Conservation (phyloP, 306 rosid genomes). For the Ziziphus jujuba region DNA sequence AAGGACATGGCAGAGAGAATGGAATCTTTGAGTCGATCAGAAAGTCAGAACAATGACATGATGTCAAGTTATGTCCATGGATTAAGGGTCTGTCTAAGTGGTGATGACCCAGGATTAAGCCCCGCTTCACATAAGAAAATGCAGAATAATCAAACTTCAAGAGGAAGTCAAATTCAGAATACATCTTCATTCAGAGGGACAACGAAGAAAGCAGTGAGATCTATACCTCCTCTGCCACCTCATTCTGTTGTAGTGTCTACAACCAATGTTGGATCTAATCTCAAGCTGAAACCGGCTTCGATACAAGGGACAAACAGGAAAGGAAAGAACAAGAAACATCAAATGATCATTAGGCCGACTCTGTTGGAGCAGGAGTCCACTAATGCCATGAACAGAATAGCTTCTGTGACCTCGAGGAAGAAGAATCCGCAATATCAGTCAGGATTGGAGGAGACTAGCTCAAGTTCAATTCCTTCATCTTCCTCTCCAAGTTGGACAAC, state of each 20-base stretch:
- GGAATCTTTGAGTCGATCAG: conserved; percentile 30
- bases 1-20: conserved; percentile 17
- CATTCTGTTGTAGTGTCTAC: conserved; percentile 4
- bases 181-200: conserved; percentile 11
- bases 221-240: conserved; percentile 14
- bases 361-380: conserved; percentile 33
- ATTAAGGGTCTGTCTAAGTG: conserved; percentile 45
- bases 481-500: conserved; percentile 36
- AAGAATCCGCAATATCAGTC: conserved; percentile 3
- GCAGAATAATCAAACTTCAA: conserved; percentile 13
- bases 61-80: conserved; percentile 44
- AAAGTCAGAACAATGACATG: conserved; percentile 13
- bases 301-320: neutral
- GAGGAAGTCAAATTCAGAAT: conserved; percentile 17
- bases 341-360: conserved; percentile 41
- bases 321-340: conserved; percentile 21
- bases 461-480: conserved; percentile 25
- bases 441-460: conserved; percentile 30
- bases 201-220: conserved; percentile 4
- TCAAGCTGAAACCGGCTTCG: neutral
- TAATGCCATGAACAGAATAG: conserved; percentile 18
- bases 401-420: conserved; percentile 7
- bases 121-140: conserved; percentile 11
- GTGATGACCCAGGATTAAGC: conserved; percentile 13
- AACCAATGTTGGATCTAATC: neutral